Evolutionary conservation across 805 yeast species (phyloP), one percentile per base, ranked within the genome.

Genomic region (Brettanomyces custersianus): DNA sequence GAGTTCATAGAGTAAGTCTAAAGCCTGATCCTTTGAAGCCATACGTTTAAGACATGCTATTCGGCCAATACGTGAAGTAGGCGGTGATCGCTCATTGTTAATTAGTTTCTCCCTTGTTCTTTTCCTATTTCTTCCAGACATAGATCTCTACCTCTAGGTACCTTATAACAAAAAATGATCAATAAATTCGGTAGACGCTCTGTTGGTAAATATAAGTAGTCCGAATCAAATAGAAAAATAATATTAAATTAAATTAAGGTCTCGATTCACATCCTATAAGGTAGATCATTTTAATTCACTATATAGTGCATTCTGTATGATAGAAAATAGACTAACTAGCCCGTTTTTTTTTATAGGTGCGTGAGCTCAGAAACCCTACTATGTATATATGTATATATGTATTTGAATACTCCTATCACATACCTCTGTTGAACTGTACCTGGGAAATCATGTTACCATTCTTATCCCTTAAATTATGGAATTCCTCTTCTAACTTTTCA

Each of bases 401-500:
- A n/a, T n/a, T n/a, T n/a, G n/a, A n/a, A n/a, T n/a, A n/a, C n/a
- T 9, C 25, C 12, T 15, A 10, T 59, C 71, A 90, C 50, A 92
- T 86, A 46, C 98, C 98, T 60, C 98, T 77, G 62, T 92, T 92
- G 62, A 92, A 92, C 64, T 80, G 80, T 17, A 90, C 87, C 9
- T 64, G 57, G 20, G 62, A 59, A 31, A 85, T 66, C 20, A 57
- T 60, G 5, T 67, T 58, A 7, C 94, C 95, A 11, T 74, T 54
- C 34, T 63, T 63, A 48, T 80, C 80, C 52, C 71, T 77, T 51
- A 80, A 65, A 26, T 65, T 68, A 13, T 64, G 68, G 57, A 90
- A 74, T 39, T 75, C 62, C 1, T 66, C 58, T 59, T 92, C 98
- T 38, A 92, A 63, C 29, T 67, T 63, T 15, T 58, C 42, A 6